Base-by-base conservation (phyloP, 208 protist species). In the Wallacemonas sp. region DNA sequence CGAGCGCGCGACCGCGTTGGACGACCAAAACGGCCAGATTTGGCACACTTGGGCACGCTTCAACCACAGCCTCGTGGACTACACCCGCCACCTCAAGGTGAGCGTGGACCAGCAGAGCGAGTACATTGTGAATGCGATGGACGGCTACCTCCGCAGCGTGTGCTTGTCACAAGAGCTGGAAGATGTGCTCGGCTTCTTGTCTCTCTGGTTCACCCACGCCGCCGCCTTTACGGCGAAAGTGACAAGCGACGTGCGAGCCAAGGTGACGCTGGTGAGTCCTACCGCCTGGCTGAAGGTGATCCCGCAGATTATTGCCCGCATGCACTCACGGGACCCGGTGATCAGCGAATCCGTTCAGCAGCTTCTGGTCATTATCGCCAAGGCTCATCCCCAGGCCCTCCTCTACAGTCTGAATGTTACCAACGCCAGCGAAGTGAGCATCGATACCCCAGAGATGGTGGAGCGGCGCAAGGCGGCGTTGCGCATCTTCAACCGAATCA, bases 231-330 rank as follows among this genome's bases (percentile, higher is more conserved):
- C 42, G 19, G 45, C 30, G 32, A 0, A 39, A 9, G 29, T 57
- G 30, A 37, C 19, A 13, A 37, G 6, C 5, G 50, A 57, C 6
- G 55, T 65, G 24, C 72, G 85, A 36, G 65, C 91, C 15, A 92
- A 92, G 50, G 94, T 99, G 66, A 68, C 87, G 37, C 84, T 87
- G 8, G 90, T 99, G 1, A 87, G 74, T 26, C 90, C 99, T 29
- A 98, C 98, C 34, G 99, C 98, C 34, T 99, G 99, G 99, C 88
- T 99, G 3, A 95, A 98, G 68, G 98, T 99, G n/a, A 97, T 99
- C 38, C 99, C 98, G n/a, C 98, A 99, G 83, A 95, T 99, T 29
- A 99, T 99, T 68, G 99, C 98, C 22, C 92, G 98, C 29, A 95
- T 99, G 50, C 92, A 99, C 72, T 96, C 95, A 19, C 85, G 76